Evolutionary conservation across 768 basidiomycete genomes (phyloP).

Genomic region (Mycena belliarum): DNA sequence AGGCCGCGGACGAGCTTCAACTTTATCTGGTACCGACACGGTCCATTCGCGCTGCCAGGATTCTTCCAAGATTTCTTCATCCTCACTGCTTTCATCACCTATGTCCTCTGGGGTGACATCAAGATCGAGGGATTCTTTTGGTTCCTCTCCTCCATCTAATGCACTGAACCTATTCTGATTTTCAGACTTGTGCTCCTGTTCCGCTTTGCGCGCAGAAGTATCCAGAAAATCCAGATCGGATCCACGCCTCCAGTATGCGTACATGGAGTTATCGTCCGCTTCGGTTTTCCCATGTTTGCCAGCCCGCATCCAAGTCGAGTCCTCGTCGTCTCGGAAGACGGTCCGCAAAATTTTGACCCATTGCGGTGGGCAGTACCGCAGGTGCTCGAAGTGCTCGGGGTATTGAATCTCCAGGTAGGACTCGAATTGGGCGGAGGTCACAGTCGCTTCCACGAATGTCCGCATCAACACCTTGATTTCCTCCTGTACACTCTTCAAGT

Average conservation of each 20-base stretch:
- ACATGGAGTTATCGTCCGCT: slow-evolving; percentile 35
- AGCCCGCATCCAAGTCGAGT: slow-evolving; percentile 35
- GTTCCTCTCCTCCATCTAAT: not conserved
- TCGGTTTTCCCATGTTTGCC: slow-evolving; percentile 25
- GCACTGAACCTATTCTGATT: slow-evolving; percentile 13
- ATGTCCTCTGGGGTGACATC: not conserved
- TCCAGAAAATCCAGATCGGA: slow-evolving; percentile 51
- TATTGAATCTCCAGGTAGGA: slow-evolving; percentile 44
- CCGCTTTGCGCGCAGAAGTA: not conserved
- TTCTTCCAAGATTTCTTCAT: slow-evolving; percentile 29
- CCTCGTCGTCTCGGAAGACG: slow-evolving; percentile 15
- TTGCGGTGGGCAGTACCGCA: slow-evolving; percentile 42
- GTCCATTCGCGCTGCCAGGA: slow-evolving; percentile 29
- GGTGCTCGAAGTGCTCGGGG: slow-evolving; percentile 47
- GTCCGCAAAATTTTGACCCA: slow-evolving; percentile 42
- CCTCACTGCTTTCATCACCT: slow-evolving; percentile 19
- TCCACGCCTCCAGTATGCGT: slow-evolving; percentile 53
- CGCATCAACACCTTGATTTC: slow-evolving; percentile 51
- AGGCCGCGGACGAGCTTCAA: not conserved
- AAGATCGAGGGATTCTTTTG: not conserved
- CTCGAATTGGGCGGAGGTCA: slow-evolving; percentile 39
- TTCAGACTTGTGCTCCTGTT: slow-evolving; percentile 2
- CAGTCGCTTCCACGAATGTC: slow-evolving; percentile 33
- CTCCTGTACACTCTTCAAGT: slow-evolving; percentile 46
- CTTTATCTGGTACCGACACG: not conserved